Percentiles rank a stretch among this genome's conserved stretches.
These are phyloP conservation scores for Epichloe gansuensis DNA, from an alignment of 2,329 filamentous ascomycete genomes.

Conservation along the genomic window DNA sequence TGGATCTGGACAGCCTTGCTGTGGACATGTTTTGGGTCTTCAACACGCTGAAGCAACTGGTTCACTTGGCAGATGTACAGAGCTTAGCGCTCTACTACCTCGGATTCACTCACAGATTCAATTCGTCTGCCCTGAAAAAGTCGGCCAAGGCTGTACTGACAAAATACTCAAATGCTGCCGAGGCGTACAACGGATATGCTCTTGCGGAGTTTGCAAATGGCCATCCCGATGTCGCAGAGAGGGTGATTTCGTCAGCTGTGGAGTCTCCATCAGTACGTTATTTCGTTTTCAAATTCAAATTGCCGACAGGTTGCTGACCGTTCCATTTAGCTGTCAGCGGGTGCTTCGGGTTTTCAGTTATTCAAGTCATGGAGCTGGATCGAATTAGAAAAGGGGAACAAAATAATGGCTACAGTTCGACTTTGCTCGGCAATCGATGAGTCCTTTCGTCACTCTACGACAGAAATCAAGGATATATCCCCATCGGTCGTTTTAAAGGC, in stretches of 20 bases:
- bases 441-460: slow-evolving; percentile 7
- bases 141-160: slow-evolving; percentile 65
- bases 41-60: slow-evolving; percentile 45
- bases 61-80: slow-evolving; percentile 25
- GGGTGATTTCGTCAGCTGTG: slow-evolving; percentile 56
- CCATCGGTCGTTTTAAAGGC: slow-evolving; percentile 38
- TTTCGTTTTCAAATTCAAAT: neutral
- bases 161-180: slow-evolving; percentile 46
- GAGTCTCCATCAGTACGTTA: slow-evolving; percentile 19
- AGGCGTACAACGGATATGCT: slow-evolving; percentile 70
- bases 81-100: slow-evolving; percentile 56
- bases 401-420: slow-evolving; percentile 21
- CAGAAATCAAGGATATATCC: slow-evolving; percentile 11
- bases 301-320: slow-evolving; percentile 1
- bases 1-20: slow-evolving; percentile 12
- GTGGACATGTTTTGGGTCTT: slow-evolving; percentile 36
- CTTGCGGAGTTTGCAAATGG: slow-evolving; percentile 53
- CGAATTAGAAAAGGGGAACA: slow-evolving; percentile 35
- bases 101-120: slow-evolving; percentile 46
- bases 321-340: slow-evolving; percentile 9
- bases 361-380: slow-evolving; percentile 58
- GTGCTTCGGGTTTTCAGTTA: slow-evolving; percentile 25
- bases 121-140: slow-evolving; percentile 48
- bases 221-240: slow-evolving; percentile 44
- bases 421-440: slow-evolving; percentile 29